These are phyloP conservation scores for Carex scoparia DNA, from an alignment of 176 grass and related monocot species.

Conservation along the genomic window DNA sequence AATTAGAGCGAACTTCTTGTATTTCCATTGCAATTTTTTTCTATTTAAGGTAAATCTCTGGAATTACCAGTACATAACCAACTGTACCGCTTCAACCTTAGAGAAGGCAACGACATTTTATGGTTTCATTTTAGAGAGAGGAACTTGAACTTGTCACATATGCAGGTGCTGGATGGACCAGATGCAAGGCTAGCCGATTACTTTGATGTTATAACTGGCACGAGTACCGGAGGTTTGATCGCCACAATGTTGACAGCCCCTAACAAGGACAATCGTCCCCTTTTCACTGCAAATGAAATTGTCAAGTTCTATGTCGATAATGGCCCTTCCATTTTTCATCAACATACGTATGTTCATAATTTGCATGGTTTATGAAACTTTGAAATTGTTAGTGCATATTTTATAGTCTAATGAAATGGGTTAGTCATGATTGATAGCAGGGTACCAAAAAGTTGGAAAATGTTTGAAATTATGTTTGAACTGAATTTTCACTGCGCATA, in stretches of 20 bases:
- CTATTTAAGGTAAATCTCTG: neutral
- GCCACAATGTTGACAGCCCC: slow-evolving; percentile 47
- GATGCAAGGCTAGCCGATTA: slow-evolving; percentile 45
- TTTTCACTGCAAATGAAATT: slow-evolving; percentile 35
- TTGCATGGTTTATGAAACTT: neutral
- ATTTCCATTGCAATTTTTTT: neutral
- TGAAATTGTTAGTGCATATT: neutral
- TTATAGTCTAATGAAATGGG: neutral
- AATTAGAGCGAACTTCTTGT: neutral
- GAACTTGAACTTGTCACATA: neutral
- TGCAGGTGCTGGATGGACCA: slow-evolving; percentile 34
- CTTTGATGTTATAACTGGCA: slow-evolving; percentile 49
- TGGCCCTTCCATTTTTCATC: slow-evolving; percentile 33
- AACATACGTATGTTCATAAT: slow-evolving; percentile 14
- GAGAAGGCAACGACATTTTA: neutral
- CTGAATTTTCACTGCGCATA: neutral
- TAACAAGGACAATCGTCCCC: slow-evolving; percentile 34
- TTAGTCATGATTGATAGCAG: neutral
- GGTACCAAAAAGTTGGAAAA: neutral
- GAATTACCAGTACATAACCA: neutral
- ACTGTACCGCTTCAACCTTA: neutral
- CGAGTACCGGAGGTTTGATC: slow-evolving; percentile 55
- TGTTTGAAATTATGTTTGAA: neutral
- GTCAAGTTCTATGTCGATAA: slow-evolving; percentile 43
- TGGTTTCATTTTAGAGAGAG: neutral